Conservation (phyloP, 352 stramenopile species). For the Phytophthora meadii region DNA sequence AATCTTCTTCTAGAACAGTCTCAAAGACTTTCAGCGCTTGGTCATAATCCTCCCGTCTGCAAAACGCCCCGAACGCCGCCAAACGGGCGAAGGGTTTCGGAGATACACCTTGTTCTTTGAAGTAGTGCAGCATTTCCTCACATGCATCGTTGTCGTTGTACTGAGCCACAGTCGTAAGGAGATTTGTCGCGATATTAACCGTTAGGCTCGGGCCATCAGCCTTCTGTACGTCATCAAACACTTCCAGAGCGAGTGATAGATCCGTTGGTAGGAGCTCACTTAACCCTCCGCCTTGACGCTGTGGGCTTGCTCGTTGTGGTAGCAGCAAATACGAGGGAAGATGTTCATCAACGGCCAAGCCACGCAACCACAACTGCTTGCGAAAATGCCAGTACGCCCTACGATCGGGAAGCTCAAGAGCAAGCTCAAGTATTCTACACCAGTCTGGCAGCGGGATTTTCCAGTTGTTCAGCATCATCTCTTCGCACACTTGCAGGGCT, state of each 20-base stretch:
- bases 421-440: constrained; percentile 48
- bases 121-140: constrained; percentile 21
- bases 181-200: constrained; percentile 9
- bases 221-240: constrained; percentile 18
- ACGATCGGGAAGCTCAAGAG: constrained; percentile 54
- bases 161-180: constrained; percentile 18
- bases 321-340: not conserved
- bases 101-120: constrained; percentile 11
- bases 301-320: not conserved
- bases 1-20: constrained; percentile 6
- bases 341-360: not conserved
- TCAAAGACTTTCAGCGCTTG: constrained; percentile 14
- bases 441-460: not conserved
- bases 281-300: not conserved
- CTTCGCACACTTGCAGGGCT: not conserved
- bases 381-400: constrained; percentile 74
- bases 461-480: constrained; percentile 4
- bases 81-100: constrained; percentile 11
- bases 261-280: not conserved
- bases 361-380: constrained; percentile 67
- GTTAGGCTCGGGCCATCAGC: constrained; percentile 13
- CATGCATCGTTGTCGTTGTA: constrained; percentile 18
- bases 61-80: constrained; percentile 15
- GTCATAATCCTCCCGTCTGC: not conserved
- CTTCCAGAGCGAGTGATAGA: constrained; percentile 15